Percentiles rank a stretch among this genome's conserved stretches.
These are phyloP conservation scores for Cordyceps cateniannulata DNA, from an alignment of 2,329 filamentous ascomycete genomes.

Conservation along the genomic window DNA sequence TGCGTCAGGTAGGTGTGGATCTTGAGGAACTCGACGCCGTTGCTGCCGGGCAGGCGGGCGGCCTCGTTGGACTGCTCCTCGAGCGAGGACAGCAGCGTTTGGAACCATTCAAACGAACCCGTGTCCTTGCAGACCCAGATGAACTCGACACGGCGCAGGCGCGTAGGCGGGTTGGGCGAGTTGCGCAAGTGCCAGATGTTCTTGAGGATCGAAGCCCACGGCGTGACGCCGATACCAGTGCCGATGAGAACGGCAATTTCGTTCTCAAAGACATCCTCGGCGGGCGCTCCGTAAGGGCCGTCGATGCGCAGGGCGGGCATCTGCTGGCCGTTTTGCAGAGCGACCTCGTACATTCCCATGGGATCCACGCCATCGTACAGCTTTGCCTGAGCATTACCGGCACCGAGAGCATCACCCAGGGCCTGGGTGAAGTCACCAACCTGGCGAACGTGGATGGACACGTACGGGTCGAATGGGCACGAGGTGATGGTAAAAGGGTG, in stretches of 20 bases:
- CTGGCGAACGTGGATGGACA: constrained; percentile 91
- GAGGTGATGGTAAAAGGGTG: constrained; percentile 99
- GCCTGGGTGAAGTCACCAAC: constrained; percentile 92
- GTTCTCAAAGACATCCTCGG: constrained; percentile 94
- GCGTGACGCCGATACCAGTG: constrained; percentile 81
- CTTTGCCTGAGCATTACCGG: constrained; percentile 78
- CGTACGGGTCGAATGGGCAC: constrained; percentile 90
- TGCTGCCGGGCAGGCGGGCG: constrained; percentile 59
- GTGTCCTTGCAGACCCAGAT: constrained; percentile 99
- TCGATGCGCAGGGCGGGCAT: constrained; percentile 91
- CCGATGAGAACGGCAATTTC: constrained; percentile 82
- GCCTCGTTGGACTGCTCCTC: constrained; percentile 75
- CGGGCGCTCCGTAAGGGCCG: constrained; percentile 91
- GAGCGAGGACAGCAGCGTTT: constrained; percentile 82
- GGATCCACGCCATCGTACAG: constrained; percentile 87
- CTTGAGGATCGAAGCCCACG: constrained; percentile 84
- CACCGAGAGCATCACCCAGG: constrained; percentile 94
- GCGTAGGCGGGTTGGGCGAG: constrained; percentile 78
- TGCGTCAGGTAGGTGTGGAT: constrained; percentile 98
- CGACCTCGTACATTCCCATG: constrained; percentile 96
- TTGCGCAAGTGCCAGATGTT: constrained; percentile 97
- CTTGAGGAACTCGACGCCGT: constrained; percentile 78
- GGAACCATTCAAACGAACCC: constrained; percentile 97
- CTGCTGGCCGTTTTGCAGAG: constrained; percentile 82
- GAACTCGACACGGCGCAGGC: constrained; percentile 92